Percentiles rank a stretch among this genome's conserved stretches.
These are phyloP conservation scores for Ceratocystis diversiconidia DNA, from an alignment of 2,329 filamentous ascomycete species.

Conservation along the genomic window DNA sequence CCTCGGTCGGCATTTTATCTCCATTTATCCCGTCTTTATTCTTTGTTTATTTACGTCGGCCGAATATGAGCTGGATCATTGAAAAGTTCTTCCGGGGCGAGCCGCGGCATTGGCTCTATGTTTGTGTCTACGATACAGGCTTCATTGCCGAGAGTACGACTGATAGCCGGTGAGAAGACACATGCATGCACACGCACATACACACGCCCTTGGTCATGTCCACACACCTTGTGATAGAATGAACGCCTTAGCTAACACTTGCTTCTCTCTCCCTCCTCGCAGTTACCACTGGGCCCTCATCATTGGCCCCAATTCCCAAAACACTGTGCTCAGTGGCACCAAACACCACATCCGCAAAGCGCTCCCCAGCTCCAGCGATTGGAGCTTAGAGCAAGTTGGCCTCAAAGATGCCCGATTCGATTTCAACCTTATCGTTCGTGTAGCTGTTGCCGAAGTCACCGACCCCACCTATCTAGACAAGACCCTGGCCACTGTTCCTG, in stretches of 20 bases:
- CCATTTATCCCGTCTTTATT: neutral
- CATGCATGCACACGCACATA: neutral
- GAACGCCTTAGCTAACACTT: neutral
- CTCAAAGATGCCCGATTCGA: slow-evolving; percentile 10
- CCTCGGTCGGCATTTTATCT: neutral
- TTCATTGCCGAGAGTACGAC: slow-evolving; percentile 2
- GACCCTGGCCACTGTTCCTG: slow-evolving; percentile 6
- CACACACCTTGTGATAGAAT: neutral
- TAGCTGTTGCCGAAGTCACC: slow-evolving; percentile 14
- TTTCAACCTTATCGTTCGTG: slow-evolving; percentile 12
- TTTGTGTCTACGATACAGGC: slow-evolving; percentile 11
- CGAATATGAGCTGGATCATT: slow-evolving; percentile 15
- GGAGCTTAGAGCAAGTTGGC: slow-evolving; percentile 3
- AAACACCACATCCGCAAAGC: slow-evolving; percentile 11
- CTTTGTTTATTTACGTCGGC: neutral
- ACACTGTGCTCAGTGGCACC: neutral
- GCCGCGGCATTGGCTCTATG: slow-evolving; percentile 12
- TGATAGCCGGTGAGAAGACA: neutral
- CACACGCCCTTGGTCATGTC: neutral
- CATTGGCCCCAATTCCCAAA: slow-evolving; percentile 5
- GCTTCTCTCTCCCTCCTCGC: neutral
- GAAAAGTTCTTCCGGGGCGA: slow-evolving; percentile 7
- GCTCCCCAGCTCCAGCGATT: neutral
- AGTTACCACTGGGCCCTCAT: slow-evolving; percentile 15
- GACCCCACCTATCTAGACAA: slow-evolving; percentile 6